Evolutionary conservation across 768 basidiomycete genomes (phyloP).

Genomic region (Boletellus ananas): DNA sequence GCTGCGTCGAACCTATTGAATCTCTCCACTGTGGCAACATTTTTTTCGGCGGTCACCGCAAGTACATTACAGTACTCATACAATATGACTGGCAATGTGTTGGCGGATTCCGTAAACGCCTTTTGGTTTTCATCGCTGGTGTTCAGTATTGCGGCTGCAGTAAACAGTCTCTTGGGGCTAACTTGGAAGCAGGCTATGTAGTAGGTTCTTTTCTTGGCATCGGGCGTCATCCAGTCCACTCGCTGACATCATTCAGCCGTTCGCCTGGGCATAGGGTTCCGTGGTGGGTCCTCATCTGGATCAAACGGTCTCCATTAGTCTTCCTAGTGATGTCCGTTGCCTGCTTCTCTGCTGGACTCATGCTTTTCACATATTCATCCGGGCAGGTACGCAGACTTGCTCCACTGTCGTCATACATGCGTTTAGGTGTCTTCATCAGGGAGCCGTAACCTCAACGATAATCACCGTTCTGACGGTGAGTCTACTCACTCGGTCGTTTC

Average conservation of each 20-base stretch:
- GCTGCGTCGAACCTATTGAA: conserved; percentile 47
- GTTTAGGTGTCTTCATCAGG: conserved; percentile 36
- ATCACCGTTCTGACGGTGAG: conserved; percentile 68
- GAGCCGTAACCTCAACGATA: conserved; percentile 57
- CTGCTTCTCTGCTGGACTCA: conserved; percentile 75
- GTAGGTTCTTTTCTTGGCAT: conserved; percentile 32
- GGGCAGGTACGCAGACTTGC: conserved; percentile 45
- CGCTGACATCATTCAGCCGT: conserved; percentile 35
- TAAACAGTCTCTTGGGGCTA: conserved; percentile 48
- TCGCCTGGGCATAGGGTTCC: conserved; percentile 54
- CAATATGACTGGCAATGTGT: conserved; percentile 27
- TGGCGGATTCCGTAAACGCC: conserved; percentile 44
- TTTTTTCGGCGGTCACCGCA: conserved; percentile 53
- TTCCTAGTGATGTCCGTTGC: conserved; percentile 83
- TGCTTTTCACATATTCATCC: conserved; percentile 75
- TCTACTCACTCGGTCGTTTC: neutral
- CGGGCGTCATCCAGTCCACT: conserved; percentile 4
- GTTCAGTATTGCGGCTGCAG: conserved; percentile 52
- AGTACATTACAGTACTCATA: conserved; percentile 49
- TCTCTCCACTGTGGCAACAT: conserved; percentile 50
- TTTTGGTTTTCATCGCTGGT: conserved; percentile 56
- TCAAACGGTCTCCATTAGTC: conserved; percentile 78
- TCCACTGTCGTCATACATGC: conserved; percentile 21
- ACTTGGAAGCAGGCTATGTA: conserved; percentile 60
- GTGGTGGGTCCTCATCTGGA: conserved; percentile 73